phyloP scores from a whole-genome alignment of 2,329 filamentous ascomycete species.

The Claviceps pusilla region DNA sequence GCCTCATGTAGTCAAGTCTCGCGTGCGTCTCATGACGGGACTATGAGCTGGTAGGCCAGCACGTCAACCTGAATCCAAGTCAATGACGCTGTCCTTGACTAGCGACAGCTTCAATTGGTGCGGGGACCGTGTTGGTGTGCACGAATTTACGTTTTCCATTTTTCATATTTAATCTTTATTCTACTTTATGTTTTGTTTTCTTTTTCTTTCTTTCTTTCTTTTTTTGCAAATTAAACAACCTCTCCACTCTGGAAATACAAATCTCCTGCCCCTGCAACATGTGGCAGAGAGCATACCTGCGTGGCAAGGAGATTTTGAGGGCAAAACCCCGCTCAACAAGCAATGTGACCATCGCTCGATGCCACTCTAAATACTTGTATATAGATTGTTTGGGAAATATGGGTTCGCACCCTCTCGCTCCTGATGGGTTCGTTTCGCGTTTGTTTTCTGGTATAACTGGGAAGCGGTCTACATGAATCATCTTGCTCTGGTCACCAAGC shows the following conservation, averaged over 20 bases:
- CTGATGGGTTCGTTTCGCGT: conserved; percentile 15
- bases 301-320: not conserved
- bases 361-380: conserved; percentile 10
- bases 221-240: not conserved
- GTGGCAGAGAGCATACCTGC: not conserved
- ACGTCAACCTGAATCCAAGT: no score
- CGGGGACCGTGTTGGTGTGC: not conserved
- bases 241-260: not conserved
- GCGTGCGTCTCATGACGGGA: not conserved
- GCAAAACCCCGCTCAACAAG: conserved; percentile 4
- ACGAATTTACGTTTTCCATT: no score
- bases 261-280: not conserved
- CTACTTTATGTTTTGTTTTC: not conserved
- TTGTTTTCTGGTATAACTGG: conserved; percentile 17
- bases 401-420: conserved; percentile 21
- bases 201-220: not conserved
- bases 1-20: not conserved
- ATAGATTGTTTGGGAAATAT: conserved; percentile 21
- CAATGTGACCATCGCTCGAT: conserved; percentile 9
- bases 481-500: no score
- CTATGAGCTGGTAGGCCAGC: no score
- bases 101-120: not conserved
- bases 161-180: no score
- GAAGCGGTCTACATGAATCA: conserved; percentile 11
- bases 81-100: not conserved